phyloP scores from a whole-genome alignment of 164 flowering plant genomes.

The Aristolochia contorta region DNA sequence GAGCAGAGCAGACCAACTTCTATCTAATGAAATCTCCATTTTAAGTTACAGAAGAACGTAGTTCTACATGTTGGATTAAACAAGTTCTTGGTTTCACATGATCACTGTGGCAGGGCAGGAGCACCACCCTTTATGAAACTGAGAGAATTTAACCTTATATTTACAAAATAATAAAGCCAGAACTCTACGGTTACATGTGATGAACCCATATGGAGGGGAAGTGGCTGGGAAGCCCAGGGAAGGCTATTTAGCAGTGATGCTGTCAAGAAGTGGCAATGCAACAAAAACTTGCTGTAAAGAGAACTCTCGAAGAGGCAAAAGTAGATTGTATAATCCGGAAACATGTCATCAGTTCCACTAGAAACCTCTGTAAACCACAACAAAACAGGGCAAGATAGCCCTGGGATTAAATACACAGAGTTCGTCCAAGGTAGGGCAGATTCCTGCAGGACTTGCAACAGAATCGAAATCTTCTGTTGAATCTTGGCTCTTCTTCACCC shows the following conservation, averaged over 20 bases:
- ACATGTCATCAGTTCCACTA: slow-evolving; percentile 11
- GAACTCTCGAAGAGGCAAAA: background rate
- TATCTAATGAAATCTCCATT: too few species aligned
- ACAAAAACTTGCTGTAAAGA: background rate
- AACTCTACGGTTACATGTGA: too few species aligned
- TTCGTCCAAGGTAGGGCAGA: slow-evolving; percentile 77
- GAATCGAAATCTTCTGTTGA: slow-evolving; percentile 74
- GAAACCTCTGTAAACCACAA: slow-evolving; percentile 73
- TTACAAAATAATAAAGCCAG: too few species aligned
- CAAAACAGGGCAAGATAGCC: slow-evolving; percentile 93
- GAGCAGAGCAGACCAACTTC: too few species aligned
- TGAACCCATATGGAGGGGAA: background rate
- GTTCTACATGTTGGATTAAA: too few species aligned
- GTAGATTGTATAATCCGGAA: background rate
- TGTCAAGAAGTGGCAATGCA: background rate
- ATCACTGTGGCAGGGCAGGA: too few species aligned
- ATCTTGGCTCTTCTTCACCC: slow-evolving; percentile 56
- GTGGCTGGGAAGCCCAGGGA: background rate
- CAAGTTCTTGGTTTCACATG: too few species aligned
- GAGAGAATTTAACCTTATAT: too few species aligned
- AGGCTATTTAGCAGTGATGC: too few species aligned
- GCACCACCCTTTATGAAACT: too few species aligned
- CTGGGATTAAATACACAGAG: slow-evolving; percentile 67
- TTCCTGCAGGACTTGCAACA: slow-evolving; percentile 46
- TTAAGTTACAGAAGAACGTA: too few species aligned